Conservation (phyloP, 805 yeast species). For the Saccharomycopsis sp. region DNA sequence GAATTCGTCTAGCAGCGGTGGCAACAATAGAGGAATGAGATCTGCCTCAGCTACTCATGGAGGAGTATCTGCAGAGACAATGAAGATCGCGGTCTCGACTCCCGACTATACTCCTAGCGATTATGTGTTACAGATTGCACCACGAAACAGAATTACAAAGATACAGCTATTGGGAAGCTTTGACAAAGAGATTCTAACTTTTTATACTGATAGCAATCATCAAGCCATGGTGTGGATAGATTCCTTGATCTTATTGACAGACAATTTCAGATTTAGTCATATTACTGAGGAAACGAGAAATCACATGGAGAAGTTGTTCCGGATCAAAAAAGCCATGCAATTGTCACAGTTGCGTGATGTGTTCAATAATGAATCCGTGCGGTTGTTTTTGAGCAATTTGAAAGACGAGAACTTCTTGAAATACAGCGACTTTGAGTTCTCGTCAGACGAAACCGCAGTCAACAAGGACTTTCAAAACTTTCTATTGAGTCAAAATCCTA, state of each 20-base stretch:
- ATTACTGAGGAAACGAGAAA: slow-evolving; percentile 7
- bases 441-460: slow-evolving; percentile 2
- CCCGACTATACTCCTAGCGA: background rate
- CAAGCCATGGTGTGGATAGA: slow-evolving; percentile 11
- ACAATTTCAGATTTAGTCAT: slow-evolving; percentile 7
- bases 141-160: slow-evolving; percentile 5
- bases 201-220: slow-evolving; percentile 10
- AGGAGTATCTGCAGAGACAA: background rate
- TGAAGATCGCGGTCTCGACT: background rate
- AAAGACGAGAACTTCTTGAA: slow-evolving; percentile 2
- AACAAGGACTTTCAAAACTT: slow-evolving; percentile 5
- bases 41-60: background rate
- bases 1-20: background rate
- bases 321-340: slow-evolving; percentile 12
- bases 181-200: slow-evolving; percentile 3
- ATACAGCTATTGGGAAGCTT: background rate
- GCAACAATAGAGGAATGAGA: background rate
- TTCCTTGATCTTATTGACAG: slow-evolving; percentile 4
- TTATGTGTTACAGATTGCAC: slow-evolving; percentile 1
- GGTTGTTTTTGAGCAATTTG: background rate
- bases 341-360: slow-evolving; percentile 8
- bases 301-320: slow-evolving; percentile 16
- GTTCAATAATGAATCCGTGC: background rate
- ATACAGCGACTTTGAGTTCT: background rate
- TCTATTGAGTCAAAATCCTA: background rate